Evolutionary conservation across 441 rosid species (phyloP).

Genomic region (Hura crepitans): DNA sequence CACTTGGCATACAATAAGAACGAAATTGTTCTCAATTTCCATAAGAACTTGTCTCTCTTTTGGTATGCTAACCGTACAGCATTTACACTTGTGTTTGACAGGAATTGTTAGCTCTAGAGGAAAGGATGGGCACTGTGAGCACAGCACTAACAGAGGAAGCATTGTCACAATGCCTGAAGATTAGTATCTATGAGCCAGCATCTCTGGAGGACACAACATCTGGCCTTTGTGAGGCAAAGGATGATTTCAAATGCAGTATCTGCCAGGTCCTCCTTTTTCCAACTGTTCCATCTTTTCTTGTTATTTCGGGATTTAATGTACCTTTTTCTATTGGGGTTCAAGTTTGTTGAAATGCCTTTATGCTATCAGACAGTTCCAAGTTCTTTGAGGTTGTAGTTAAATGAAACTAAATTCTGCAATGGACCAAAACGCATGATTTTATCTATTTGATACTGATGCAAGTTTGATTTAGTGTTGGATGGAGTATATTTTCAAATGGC

Average conservation of each 20-base stretch:
- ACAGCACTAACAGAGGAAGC: slow-evolving; percentile 87
- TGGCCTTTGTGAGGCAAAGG: slow-evolving; percentile 29
- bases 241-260: slow-evolving; percentile 74
- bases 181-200: slow-evolving; percentile 41
- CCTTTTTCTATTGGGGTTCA: too few species aligned
- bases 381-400: background rate
- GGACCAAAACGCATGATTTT: background rate
- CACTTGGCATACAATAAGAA: background rate
- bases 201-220: slow-evolving; percentile 28
- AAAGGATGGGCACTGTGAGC: slow-evolving; percentile 90
- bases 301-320: background rate
- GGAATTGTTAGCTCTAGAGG: slow-evolving; percentile 93
- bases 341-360: background rate
- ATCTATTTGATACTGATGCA: background rate
- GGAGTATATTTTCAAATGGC: background rate
- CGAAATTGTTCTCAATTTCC: background rate
- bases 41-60: background rate
- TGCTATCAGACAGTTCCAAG: background rate
- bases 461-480: background rate
- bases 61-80: background rate
- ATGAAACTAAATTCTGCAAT: background rate
- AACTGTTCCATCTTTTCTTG: background rate
- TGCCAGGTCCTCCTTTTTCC: slow-evolving; percentile 59
- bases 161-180: slow-evolving; percentile 55
- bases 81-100: slow-evolving; percentile 29